Base-by-base conservation (phyloP, 345 rosid genomes). In the Cardamine occulta region DNA sequence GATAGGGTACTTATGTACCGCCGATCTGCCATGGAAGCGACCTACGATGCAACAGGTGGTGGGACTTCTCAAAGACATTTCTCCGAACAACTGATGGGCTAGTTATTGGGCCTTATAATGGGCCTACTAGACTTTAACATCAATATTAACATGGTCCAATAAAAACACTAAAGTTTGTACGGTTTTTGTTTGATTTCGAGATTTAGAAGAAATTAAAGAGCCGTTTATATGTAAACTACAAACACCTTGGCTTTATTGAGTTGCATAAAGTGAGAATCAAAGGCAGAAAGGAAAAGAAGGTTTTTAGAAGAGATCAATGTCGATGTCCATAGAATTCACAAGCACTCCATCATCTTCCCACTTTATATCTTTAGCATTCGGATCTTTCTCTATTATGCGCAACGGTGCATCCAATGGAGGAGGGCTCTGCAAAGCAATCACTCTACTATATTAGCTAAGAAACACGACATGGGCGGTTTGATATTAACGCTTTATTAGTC, bases 341-440 rank as follows among this genome's bases (percentile, higher is more conserved):
- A 88, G 97, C 71, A 88, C 93, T 19, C 93, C 96, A 65, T 87
- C 96, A 59, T 86, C 97, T 77, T 95, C 97, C 99, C 99, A 92
- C 0, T 53, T 62, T 6, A 81, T 82, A 45, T 89, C 91, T 82
- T 84, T 87, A 74, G 85, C 86, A 23, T 63, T 83, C 2, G 82
- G 85, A 65, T 90, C 97, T 77, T 83, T 90, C 69, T 55, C 80
- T 8, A 79, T 83, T 58, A 92, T 75, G 40, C 78, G 53, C 55
- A 87, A 79, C 0, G 97, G 97, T 29, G 55, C 84, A 17, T 90
- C 96, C 37, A 95, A 29, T 28, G 87, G 84, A 1, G 99, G 99
- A 24, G 97, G 97, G 35, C 55, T 81, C 97, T 95, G 88, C 89
- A 79, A 95, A 90, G 86, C 88, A 78, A 24, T 14, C 65, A 76